Evolutionary conservation across 2,329 filamentous ascomycete genomes (phyloP), one percentile per base, ranked within the genome.

Genomic region (Thermoascus crustaceus): DNA sequence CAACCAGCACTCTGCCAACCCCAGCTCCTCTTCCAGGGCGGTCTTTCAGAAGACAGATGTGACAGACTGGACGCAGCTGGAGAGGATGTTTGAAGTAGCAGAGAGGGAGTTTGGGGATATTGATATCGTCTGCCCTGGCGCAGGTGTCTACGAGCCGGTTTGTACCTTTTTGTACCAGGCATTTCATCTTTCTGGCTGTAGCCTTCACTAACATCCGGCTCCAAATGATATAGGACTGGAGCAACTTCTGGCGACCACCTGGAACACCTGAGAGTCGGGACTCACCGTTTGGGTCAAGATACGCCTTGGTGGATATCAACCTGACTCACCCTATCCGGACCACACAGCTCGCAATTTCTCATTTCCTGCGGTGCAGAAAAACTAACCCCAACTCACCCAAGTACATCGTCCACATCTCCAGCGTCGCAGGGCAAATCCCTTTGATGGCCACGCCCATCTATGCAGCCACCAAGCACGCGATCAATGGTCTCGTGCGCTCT

Each of bases 241-340:
- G 60, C 18, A 68, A 65, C 40, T 72, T 73, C 53, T 73, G 68
- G 68, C 50, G 60, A 24, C 66, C 69, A 4, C 69, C 69, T 1
- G 64, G 66, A 7, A 53, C 57, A 3, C 39, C 54, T 0, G 50
- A 55, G 17, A 71, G 68, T 20, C 55, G 50, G 26, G 68, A 73
- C 43, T 44, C 56, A 6, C 52, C 46, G 0, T 40, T 53, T 22
- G 54, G 60, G 4, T 63, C 60, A 16, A 56, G 64, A 36, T 72
- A 71, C 43, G 59, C 60, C 18, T 26, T 58, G 32, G 32, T 73
- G 13, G 69, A 72, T 39, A 70, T 73, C 50, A 72, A 72, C 40
- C 39, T 73, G 32, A 68, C 64, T 0, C 70, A 73, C 45, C 70
- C 70, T 0, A 72, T 72, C 44, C 67, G 69, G 27, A 57, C 62